Evolutionary conservation across 805 yeast genomes (phyloP), one percentile per base, ranked within the genome.

Genomic region (Saccharomycopsis babjevae): DNA sequence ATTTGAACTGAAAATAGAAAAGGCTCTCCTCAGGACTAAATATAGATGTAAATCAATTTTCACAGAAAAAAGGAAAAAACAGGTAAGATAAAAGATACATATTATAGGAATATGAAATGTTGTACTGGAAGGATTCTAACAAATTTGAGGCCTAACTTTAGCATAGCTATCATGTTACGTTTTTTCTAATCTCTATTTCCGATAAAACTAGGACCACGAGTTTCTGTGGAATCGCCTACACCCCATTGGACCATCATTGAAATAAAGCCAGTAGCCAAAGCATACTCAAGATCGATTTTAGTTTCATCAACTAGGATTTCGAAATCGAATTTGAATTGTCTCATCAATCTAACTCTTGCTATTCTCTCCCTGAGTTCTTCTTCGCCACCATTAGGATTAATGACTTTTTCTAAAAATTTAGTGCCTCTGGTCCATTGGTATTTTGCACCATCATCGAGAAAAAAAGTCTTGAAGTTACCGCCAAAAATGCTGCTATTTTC

Each of bases 221-320:
- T 80, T 59, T 76, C 78, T 16, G 84, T 80, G 63, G 72, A 72
- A 68, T 76, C 81, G 58, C 84, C 84, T 57, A 75, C 69, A 25
- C 83, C 83, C 89, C 89, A 84, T 70, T 83, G 84, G n/a, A 86
- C 81, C 72, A 81, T 74, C 84, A 84, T 83, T 20, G 86, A 76
- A 59, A 82, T 70, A 66, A 83, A 84, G 0, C 79, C 86, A 6
- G 88, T 82, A n/a, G 83, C 80, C 58, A 84, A 68, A 2, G 81
- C 86, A 50, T 78, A 72, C 60, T 80, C 81, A n/a, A 73, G 68
- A 67, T 80, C 83, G 32, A 82, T 71, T 64, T 74, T 73, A 1
- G 67, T 58, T 57, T 75, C 79, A 68, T 83, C 86, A 32, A 83
- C 69, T 39, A 79, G 69, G 62, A 84, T 64, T 70, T 83, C 87